Evolutionary conservation across 1,284 basidiomycete species (phyloP).

Genomic region (Mycosarcoma maydis): DNA sequence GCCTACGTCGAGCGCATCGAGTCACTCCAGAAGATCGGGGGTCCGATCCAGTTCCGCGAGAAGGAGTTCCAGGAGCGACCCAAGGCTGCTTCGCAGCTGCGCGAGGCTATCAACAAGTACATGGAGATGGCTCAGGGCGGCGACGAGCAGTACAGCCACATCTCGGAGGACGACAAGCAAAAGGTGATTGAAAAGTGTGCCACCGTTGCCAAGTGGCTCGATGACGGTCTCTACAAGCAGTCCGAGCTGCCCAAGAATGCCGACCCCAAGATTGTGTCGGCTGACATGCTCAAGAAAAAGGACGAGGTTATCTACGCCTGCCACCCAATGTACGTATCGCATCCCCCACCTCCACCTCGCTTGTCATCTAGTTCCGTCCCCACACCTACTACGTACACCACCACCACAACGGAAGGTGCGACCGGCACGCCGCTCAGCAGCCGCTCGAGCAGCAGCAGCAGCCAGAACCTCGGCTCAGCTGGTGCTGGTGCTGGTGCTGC

Average conservation of each 20-base stretch:
- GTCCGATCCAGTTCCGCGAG: constrained; percentile 60
- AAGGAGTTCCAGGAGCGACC: constrained; percentile 63
- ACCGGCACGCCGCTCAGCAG: neutral
- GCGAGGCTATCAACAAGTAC: constrained; percentile 65
- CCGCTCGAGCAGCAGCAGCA: neutral
- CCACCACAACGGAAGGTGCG: neutral
- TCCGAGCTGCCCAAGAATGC: constrained; percentile 65
- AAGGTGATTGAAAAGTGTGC: constrained; percentile 66
- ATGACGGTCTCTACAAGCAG: constrained; percentile 64
- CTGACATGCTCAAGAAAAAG: constrained; percentile 64
- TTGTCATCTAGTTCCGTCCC: neutral
- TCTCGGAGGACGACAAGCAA: constrained; percentile 65
- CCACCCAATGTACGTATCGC: constrained; percentile 57
- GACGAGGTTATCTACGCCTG: constrained; percentile 63
- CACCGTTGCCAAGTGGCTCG: constrained; percentile 63
- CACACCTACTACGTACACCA: neutral
- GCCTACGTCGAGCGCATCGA: constrained; percentile 62
- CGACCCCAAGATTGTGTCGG: constrained; percentile 62
- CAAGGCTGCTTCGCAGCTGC: constrained; percentile 61
- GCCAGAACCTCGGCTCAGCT: neutral
- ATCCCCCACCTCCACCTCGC: neutral
- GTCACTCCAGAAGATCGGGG: constrained; percentile 60
- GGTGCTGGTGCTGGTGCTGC: neutral
- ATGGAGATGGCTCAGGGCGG: constrained; percentile 60
- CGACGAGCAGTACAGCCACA: constrained; percentile 64